Base-by-base conservation (phyloP, 441 rosid species). In the Jatropha multifida region DNA sequence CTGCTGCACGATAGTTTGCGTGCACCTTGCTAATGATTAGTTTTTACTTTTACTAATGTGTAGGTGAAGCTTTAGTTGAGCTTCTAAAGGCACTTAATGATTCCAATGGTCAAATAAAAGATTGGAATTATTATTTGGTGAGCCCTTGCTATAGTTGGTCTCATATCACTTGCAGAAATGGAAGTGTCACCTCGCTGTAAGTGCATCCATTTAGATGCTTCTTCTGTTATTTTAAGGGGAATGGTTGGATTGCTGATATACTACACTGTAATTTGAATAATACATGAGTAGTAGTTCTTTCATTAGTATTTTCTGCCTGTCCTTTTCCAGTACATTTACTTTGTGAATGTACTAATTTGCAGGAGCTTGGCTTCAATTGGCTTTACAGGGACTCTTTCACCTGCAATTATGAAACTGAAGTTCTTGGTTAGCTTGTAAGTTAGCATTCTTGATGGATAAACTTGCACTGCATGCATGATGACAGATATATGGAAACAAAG, bases 91-190 rank as follows among this genome's bases (percentile, higher is more conserved):
- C 83, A 51, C 97, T 93, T 74, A 89, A 90, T 46, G 90, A 92
- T 80, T 83, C 95, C 12, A 72, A 75, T 51, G 68, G 74, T 38
- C 87, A 18, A 68, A 82, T 90, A 52, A 82, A 69, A 23, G 87
- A 91, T 76, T 93, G 99, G 99, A 81, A 89, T 76, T 48, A 81
- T 11, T 5, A 60, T 88, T 71, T 90, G 6, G 94, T 90, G 75
- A 95, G 94, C 87, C 95, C 99, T 52, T 95, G 99, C 88, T 82
- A 65, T 79, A 90, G 98, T 76, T 95, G 99, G 99, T 88, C 92
- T 71, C 85, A 86, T 80, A 85, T 95, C 80, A 88, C 85, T 54
- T 95, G 98, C 76, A 86, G 84, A 79, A 84, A 86, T 79, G 93
- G 87, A 74, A 82, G 83, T 81, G 97, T 93, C 72, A 76, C 86